A percentile compares a stretch with the other conserved stretches of the same genome.
Conservation (phyloP, 257 asterid genomes). For the Misopates orontium region DNA sequence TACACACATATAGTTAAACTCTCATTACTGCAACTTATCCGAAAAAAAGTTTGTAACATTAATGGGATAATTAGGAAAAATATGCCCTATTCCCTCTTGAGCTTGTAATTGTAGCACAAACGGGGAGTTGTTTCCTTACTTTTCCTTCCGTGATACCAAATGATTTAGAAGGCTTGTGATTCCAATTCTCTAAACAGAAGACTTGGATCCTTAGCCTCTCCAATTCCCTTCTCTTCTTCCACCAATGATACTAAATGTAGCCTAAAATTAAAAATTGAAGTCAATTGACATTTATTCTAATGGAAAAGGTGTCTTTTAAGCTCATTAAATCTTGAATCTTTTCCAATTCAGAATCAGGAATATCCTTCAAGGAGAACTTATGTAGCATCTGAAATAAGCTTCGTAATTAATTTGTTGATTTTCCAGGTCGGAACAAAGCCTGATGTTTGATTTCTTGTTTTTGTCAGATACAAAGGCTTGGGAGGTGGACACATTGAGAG, state of each 20-base stretch:
- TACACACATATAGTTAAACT: neutral
- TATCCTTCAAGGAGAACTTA: constrained; percentile 1
- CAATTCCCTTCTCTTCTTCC: neutral
- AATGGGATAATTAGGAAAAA: neutral
- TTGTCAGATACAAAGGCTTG: constrained; percentile 93
- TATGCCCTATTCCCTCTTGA: neutral
- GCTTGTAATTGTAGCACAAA: neutral
- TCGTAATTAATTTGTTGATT: constrained; percentile 6
- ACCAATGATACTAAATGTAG: neutral
- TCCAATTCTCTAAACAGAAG: neutral
- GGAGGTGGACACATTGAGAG: constrained; percentile 99
- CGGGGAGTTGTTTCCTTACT: neutral
- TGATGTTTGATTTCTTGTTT: too few relatives aligned
- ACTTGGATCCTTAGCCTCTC: neutral
- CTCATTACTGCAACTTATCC: neutral
- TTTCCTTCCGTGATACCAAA: constrained; percentile 8
- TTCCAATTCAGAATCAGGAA: constrained; percentile 6
- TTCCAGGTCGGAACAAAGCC: neutral
- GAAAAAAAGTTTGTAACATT: neutral
- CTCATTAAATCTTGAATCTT: neutral
- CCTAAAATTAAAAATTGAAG: neutral
- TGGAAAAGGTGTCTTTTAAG: neutral
- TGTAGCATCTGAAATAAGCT: constrained; percentile 11
- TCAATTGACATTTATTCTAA: constrained; percentile 12
- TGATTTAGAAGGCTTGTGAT: constrained; percentile 1